Conservation (phyloP, 805 yeast genomes). For the Kuraishia floccosa region DNA sequence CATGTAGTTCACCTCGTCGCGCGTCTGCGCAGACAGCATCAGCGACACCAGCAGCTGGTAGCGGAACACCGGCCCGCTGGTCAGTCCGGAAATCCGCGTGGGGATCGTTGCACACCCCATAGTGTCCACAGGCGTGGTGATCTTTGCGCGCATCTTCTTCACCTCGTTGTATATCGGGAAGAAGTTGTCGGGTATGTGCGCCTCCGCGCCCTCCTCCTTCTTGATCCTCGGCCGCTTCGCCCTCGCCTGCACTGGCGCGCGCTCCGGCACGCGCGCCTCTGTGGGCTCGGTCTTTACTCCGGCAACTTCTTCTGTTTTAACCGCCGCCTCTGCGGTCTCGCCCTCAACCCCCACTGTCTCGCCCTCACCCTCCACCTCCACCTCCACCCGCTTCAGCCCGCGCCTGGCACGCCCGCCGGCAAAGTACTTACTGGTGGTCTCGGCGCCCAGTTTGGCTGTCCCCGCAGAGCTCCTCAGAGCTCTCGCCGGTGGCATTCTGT, state of each 20-base stretch:
- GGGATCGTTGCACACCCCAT: conserved; percentile 73
- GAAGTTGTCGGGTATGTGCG: conserved; percentile 32
- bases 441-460: no score
- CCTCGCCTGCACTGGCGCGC: background rate
- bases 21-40: conserved; percentile 87
- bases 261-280: no score
- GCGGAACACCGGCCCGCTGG: conserved; percentile 33
- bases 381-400: no score
- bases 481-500: no score
- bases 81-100: conserved; percentile 22
- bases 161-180: conserved; percentile 45
- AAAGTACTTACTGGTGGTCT: no score
- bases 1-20: conserved; percentile 71
- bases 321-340: no score
- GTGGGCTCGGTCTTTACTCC: no score
- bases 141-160: conserved; percentile 51
- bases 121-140: conserved; percentile 77
- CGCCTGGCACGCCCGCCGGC: no score
- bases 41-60: conserved; percentile 70
- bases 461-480: no score
- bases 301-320: no score
- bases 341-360: no score
- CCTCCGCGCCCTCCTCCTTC: background rate
- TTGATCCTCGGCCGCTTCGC: conserved; percentile 6
- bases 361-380: no score